Conservation (phyloP, 2,329 filamentous ascomycete species). For the Zasmidium angulare region DNA sequence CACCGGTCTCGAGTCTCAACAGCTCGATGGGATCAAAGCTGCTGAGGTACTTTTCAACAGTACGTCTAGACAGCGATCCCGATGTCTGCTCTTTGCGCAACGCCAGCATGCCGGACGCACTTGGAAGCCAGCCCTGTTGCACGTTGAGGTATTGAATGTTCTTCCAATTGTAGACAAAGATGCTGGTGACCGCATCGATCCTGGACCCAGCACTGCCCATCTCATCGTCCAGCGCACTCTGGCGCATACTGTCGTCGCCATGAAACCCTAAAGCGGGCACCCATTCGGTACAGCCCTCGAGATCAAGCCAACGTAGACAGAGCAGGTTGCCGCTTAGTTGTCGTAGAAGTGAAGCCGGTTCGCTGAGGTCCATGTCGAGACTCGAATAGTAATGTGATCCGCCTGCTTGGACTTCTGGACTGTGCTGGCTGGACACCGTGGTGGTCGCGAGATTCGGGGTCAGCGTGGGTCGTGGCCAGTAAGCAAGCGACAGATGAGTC, state of each 20-base stretch:
- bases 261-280: slow-evolving; percentile 46
- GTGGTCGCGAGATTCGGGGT: slow-evolving; percentile 54
- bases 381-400: slow-evolving; percentile 55
- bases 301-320: slow-evolving; percentile 61
- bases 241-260: too few relatives aligned
- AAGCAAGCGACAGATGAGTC: slow-evolving; percentile 62
- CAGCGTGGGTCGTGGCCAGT: slow-evolving; percentile 61
- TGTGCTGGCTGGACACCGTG: slow-evolving; percentile 43
- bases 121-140: slow-evolving; percentile 47
- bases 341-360: slow-evolving; percentile 57
- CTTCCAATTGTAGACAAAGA: slow-evolving; percentile 45
- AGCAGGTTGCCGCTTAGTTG: slow-evolving; percentile 57
- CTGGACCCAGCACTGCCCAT: slow-evolving; percentile 3
- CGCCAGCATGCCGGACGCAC: slow-evolving; percentile 16
- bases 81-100: slow-evolving; percentile 34
- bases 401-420: slow-evolving; percentile 47
- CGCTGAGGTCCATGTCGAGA: slow-evolving; percentile 55
- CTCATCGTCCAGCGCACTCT: too few relatives aligned
- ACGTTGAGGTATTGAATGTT: slow-evolving; percentile 44
- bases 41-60: slow-evolving; percentile 10
- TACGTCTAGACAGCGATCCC: slow-evolving; percentile 3
- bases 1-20: neutral
- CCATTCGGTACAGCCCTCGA: slow-evolving; percentile 61
- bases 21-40: slow-evolving; percentile 2
- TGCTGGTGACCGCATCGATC: slow-evolving; percentile 30